phyloP scores from a whole-genome alignment of 2,329 filamentous ascomycete species.

The Fusarium papillatum region DNA sequence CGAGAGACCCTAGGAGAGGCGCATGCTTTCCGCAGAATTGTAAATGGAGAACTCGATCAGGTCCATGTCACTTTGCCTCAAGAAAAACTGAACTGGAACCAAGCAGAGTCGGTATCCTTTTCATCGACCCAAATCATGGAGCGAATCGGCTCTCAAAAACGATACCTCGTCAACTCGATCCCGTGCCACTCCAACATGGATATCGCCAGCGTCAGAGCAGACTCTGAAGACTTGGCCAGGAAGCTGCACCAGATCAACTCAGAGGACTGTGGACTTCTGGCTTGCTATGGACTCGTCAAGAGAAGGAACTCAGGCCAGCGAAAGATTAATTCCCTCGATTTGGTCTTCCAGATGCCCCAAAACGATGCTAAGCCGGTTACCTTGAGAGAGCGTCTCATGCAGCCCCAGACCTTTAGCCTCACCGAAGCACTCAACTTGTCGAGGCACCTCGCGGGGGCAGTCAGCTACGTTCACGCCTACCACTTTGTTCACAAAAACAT shows the following conservation, averaged over 20 bases:
- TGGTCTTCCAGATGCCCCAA: constrained; percentile 16
- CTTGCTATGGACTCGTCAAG: constrained; percentile 46
- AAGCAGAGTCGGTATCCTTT: constrained; percentile 8
- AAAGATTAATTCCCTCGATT: constrained; percentile 12
- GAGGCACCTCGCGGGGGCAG: neutral
- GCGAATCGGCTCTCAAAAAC: constrained; percentile 35
- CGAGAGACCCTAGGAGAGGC: neutral
- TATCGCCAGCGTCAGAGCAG: constrained; percentile 9
- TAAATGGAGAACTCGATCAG: neutral
- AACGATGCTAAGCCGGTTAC: neutral
- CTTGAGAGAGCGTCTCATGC: constrained; percentile 3
- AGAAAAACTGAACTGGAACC: constrained; percentile 8
- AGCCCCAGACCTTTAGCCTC: constrained; percentile 34
- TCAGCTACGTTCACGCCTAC: neutral
- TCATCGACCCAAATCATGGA: constrained; percentile 42
- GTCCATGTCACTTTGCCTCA: neutral
- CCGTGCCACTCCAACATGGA: constrained; percentile 32
- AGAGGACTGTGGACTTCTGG: constrained; percentile 41
- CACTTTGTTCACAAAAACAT: constrained; percentile 3
- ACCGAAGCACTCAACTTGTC: constrained; percentile 41
- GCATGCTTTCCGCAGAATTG: constrained; percentile 1
- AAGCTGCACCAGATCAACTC: constrained; percentile 4
- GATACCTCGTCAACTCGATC: constrained; percentile 38
- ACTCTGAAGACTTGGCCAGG: constrained; percentile 18
- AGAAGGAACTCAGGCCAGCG: constrained; percentile 1